These are phyloP conservation scores for Cavenderia fasciculata DNA, from an alignment of 78 protist species.

Conservation along the genomic window DNA sequence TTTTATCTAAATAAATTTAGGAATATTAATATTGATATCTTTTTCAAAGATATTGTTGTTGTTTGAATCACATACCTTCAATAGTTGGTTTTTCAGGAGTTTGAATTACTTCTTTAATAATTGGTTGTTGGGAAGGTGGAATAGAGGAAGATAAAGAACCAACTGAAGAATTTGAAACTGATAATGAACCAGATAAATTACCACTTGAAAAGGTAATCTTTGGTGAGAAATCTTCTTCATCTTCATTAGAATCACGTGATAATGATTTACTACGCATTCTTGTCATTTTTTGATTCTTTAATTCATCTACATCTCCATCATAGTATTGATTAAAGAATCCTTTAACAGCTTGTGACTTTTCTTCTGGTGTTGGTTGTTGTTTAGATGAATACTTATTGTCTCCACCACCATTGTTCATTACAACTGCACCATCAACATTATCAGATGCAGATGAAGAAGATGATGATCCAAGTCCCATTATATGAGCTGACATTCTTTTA, in stretches of 20 bases:
- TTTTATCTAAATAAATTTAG: conserved; percentile 1
- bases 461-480: too few relatives aligned
- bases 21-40: not conserved
- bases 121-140: not conserved
- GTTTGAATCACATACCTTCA: not conserved
- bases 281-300: conserved; percentile 19
- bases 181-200: not conserved
- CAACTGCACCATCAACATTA: not conserved
- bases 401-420: not conserved
- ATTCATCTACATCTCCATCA: conserved; percentile 9
- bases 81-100: too few relatives aligned
- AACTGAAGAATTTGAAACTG: not conserved
- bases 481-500: conserved; percentile 58
- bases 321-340: conserved; percentile 28
- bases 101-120: too few relatives aligned
- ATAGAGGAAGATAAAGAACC: not conserved
- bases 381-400: not conserved
- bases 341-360: conserved; percentile 20
- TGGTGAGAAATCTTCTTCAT: conserved; percentile 25
- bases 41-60: not conserved
- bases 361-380: not conserved
- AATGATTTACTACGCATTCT: conserved; percentile 58
- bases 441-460: too few relatives aligned
- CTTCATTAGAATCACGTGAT: not conserved
- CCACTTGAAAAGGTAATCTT: not conserved